A percentile compares a stretch with the other conserved stretches of the same genome.
phyloP scores from a whole-genome alignment of 140 eudicot species.

The Flaveria floridana region DNA sequence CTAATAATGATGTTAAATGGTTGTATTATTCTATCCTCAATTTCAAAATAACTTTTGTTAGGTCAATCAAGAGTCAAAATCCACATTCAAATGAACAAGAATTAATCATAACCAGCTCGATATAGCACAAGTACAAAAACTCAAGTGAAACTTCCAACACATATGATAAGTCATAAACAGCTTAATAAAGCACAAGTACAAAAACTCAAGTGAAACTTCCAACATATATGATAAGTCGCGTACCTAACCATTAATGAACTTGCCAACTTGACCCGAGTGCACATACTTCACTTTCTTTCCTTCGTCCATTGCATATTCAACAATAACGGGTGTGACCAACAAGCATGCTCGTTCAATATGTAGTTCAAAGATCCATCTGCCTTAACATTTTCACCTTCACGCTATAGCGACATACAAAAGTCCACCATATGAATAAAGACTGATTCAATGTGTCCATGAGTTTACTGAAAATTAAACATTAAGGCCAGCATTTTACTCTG shows the following conservation, averaged over 20 bases:
- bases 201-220: too few relatives aligned
- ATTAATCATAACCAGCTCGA: too few relatives aligned
- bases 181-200: too few relatives aligned
- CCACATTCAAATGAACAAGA: too few relatives aligned
- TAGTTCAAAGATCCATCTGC: background rate
- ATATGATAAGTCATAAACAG: background rate
- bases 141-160: too few relatives aligned
- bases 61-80: too few relatives aligned
- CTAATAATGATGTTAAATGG: background rate
- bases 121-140: too few relatives aligned
- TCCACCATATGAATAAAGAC: background rate
- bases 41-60: background rate
- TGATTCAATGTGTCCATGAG: background rate
- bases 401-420: background rate
- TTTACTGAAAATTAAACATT: background rate
- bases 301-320: background rate
- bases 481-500: constrained; percentile 2
- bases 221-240: background rate
- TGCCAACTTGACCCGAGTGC: background rate
- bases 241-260: background rate
- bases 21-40: background rate
- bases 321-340: background rate
- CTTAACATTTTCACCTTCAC: background rate
- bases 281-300: background rate
- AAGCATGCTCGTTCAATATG: background rate